phyloP scores from a whole-genome alignment of 75 land plant genomes.

The Picea glauca region DNA sequence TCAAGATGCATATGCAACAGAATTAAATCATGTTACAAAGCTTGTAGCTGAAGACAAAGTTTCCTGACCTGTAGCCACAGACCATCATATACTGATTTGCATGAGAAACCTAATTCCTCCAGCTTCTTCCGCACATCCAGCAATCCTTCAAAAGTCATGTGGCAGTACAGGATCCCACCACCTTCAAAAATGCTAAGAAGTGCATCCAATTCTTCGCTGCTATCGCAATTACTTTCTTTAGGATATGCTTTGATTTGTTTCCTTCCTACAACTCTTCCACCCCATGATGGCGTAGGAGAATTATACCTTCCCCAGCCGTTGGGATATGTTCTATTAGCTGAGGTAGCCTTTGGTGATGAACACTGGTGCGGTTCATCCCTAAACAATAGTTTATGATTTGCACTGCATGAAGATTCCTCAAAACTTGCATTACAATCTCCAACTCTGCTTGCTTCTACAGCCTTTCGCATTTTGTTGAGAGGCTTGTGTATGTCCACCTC shows the following conservation, averaged over 20 bases:
- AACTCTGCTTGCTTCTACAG: slow-evolving; percentile 28
- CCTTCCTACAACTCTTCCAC: slow-evolving; percentile 81
- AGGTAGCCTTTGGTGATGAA: slow-evolving; percentile 27
- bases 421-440: slow-evolving; percentile 25
- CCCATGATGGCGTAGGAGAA: slow-evolving; percentile 58
- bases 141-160: slow-evolving; percentile 94
- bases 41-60: neutral
- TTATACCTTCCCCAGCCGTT: slow-evolving; percentile 58
- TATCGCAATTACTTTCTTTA: slow-evolving; percentile 33
- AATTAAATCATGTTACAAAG: slow-evolving; percentile 7
- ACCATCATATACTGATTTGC: slow-evolving; percentile 93
- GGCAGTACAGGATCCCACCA: slow-evolving; percentile 87
- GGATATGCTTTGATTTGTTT: slow-evolving; percentile 50
- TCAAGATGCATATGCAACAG: slow-evolving; percentile 2
- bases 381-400: slow-evolving; percentile 21
- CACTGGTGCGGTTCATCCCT: slow-evolving; percentile 31
- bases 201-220: slow-evolving; percentile 72
- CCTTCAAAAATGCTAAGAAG: slow-evolving; percentile 90
- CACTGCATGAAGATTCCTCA: slow-evolving; percentile 56
- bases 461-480: slow-evolving; percentile 18
- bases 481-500: slow-evolving; percentile 20
- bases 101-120: slow-evolving; percentile 93
- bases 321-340: slow-evolving; percentile 16
- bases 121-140: slow-evolving; percentile 76
- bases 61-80: slow-evolving; percentile 89